Conservation (phyloP, 139 green algal species). For the Prasinococcaceae sp. region DNA sequence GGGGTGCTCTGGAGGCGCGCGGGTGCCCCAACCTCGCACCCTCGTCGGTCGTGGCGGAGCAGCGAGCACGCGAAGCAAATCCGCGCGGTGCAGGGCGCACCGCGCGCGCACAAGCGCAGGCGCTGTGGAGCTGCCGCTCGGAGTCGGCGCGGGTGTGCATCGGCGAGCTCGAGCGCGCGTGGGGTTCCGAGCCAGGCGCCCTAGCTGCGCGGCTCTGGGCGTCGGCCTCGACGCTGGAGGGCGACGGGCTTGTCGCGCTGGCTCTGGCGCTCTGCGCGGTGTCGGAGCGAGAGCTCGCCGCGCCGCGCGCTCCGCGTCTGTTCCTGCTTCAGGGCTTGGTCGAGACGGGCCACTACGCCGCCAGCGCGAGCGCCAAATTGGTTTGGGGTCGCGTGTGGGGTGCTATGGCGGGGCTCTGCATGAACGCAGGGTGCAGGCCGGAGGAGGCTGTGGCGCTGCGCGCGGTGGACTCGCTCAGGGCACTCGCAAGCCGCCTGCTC, state of each 20-base stretch:
- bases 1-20: no score
- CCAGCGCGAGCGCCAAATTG: conserved; percentile 73
- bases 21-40: no score
- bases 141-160: conserved; percentile 35
- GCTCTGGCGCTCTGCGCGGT: conserved; percentile 49
- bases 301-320: no score
- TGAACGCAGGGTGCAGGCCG: conserved; percentile 24
- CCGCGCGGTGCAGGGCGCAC: not conserved
- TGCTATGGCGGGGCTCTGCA: conserved; percentile 71
- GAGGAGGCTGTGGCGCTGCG: conserved; percentile 78
- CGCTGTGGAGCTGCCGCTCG: conserved; percentile 13
- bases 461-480: conserved; percentile 52
- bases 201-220: no score
- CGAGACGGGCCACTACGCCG: conserved; percentile 68
- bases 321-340: conserved; percentile 7
- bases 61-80: not conserved
- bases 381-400: conserved; percentile 84
- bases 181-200: no score
- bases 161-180: conserved; percentile 32
- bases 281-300: conserved; percentile 44
- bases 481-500: no score
- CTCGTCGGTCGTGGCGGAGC: no score
- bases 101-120: not conserved
- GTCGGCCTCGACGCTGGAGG: no score
- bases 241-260: conserved; percentile 70